Evolutionary conservation across 1,139 yeast species (phyloP), one percentile per base, ranked within the genome.

Genomic region (Magnusiomyces magnusii): DNA sequence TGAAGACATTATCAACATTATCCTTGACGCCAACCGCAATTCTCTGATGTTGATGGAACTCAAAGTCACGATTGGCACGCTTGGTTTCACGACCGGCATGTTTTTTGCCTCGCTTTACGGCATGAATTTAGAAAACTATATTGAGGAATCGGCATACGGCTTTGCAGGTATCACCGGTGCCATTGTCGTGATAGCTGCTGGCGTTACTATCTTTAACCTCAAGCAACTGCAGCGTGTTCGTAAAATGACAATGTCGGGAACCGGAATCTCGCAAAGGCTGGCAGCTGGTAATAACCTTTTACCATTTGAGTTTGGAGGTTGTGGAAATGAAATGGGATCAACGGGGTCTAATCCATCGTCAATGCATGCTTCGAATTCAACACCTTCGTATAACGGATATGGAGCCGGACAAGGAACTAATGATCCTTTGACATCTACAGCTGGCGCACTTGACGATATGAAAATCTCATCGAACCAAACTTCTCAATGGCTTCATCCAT

Each of bases 1-100:
- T 0, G 98, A 92, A 68, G 99, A 93, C 69, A 89, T 92, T 67
- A 93, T 90, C 61, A 92, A 92, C 69, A 91, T 92, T 68, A 91
- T 92, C 61, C 74, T 92, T 58, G 99, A 92, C 70, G 90, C 98
- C 1, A 91, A 91, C 69, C 83, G 98, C 73, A 92, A 92, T 73
- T 85, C 96, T 5, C 78, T 93, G 62, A 92, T 93, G 97, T 78
- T 93, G 59, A 83, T 88, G 66, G 97, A 93, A 66, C 75, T 93
- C 64, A 85, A 88, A 67, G 83, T 92, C 49, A 84, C 97, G 0
- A 87, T 93, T 44, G 90, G 90, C 62, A 87, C 98, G 0, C 73
- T 93, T 51, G 96, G 96, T 0, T 79, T 85, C 64, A 84, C 96
- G 0, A 87, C 91, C 17, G 96, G 96, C 1, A 85, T 87, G 17